Conservation (phyloP, 2,329 filamentous ascomycete species). For the Calonectria fujianensis region DNA sequence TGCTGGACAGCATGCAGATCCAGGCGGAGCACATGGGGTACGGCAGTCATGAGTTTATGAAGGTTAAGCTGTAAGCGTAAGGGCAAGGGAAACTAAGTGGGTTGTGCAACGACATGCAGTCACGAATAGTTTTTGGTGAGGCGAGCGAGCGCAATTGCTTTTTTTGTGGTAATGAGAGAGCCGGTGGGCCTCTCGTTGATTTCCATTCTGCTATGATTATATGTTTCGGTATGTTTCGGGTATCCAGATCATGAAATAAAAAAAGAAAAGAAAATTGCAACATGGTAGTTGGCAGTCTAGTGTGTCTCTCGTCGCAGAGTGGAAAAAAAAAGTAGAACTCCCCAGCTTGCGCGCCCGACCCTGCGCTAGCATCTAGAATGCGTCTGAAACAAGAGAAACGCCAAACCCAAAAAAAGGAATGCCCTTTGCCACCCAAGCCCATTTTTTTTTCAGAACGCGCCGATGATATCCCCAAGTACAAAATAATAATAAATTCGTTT, state of each 20-base stretch:
- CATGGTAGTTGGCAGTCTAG: slow-evolving; percentile 30
- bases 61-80: slow-evolving; percentile 44
- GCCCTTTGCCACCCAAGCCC: slow-evolving; percentile 10
- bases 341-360: slow-evolving; percentile 17
- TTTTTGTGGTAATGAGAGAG: slow-evolving; percentile 6
- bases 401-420: background rate
- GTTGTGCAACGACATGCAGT: background rate
- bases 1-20: slow-evolving; percentile 86
- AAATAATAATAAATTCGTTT: background rate
- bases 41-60: slow-evolving; percentile 63
- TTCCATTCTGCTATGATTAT: slow-evolving; percentile 35
- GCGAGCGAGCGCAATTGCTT: background rate
- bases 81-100: background rate
- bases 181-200: background rate
- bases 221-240: slow-evolving; percentile 28
- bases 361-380: slow-evolving; percentile 33
- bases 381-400: slow-evolving; percentile 22
- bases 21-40: slow-evolving; percentile 75
- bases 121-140: slow-evolving; percentile 5
- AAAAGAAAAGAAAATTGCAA: slow-evolving; percentile 4
- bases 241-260: slow-evolving; percentile 29
- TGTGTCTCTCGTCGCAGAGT: slow-evolving; percentile 2
- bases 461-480: background rate
- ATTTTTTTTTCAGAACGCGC: slow-evolving; percentile 12
- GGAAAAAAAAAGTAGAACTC: slow-evolving; percentile 9